phyloP scores from a whole-genome alignment of 306 rosid species.

The Hippophae tibetana region DNA sequence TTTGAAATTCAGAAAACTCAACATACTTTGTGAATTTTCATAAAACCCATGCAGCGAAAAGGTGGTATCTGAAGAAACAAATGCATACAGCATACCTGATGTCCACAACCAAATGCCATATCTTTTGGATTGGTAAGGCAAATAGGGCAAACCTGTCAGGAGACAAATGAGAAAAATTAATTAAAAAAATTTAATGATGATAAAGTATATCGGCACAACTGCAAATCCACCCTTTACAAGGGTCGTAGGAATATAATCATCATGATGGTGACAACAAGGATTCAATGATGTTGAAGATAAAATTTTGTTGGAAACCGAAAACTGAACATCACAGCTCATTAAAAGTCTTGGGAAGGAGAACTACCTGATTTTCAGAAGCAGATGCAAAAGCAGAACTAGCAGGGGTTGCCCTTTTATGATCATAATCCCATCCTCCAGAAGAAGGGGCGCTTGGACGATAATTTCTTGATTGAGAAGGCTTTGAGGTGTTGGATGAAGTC shows the following conservation, averaged over 20 bases:
- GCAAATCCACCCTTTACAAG: background rate
- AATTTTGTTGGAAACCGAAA: background rate
- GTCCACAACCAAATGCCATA: constrained; percentile 96
- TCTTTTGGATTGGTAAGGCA: constrained; percentile 56
- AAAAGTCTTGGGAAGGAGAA: constrained; percentile 13
- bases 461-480: constrained; percentile 39
- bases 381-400: constrained; percentile 34
- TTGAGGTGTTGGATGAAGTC: constrained; percentile 36
- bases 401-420: constrained; percentile 23
- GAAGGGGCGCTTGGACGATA: constrained; percentile 53
- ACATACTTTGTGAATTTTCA: too few species aligned
- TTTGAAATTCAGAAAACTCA: too few species aligned
- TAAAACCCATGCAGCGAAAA: too few species aligned
- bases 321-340: background rate
- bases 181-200: background rate
- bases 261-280: background rate
- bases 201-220: background rate
- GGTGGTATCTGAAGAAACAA: background rate
- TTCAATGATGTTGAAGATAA: background rate
- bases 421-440: constrained; percentile 16
- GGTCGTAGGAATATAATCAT: background rate
- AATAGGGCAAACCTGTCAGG: constrained; percentile 65
- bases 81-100: constrained; percentile 48
- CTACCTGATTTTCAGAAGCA: constrained; percentile 54
- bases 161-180: constrained; percentile 14